Percentiles rank a stretch among this genome's conserved stretches.
These are phyloP conservation scores for Copromyces sp. DNA, from an alignment of 495 filamentous ascomycete genomes.

Conservation along the genomic window DNA sequence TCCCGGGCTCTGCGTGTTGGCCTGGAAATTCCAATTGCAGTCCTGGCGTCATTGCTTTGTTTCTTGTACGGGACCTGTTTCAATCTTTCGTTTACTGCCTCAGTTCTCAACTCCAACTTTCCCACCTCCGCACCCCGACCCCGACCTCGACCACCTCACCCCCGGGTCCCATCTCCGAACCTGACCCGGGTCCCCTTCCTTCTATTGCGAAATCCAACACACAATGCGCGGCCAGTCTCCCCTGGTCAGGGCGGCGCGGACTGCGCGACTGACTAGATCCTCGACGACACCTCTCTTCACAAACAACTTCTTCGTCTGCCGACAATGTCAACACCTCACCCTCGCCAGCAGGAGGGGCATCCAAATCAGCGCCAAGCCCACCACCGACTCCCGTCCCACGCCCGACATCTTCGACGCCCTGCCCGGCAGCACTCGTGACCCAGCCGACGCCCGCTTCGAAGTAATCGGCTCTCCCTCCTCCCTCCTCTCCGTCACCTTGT, in stretches of 20 bases:
- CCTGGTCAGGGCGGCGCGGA: constrained; percentile 13
- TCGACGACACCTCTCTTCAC: not conserved
- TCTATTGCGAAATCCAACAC: not conserved
- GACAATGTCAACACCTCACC: constrained; percentile 22
- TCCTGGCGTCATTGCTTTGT: not conserved
- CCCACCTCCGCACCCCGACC: not conserved
- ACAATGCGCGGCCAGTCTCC: constrained; percentile 23
- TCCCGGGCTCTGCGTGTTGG: not conserved
- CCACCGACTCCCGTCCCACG: constrained; percentile 36
- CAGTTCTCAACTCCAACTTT: not conserved
- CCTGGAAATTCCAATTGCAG: not conserved
- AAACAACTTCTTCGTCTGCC: constrained; percentile 24
- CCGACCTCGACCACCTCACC: not conserved
- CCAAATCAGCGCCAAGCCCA: constrained; percentile 43
- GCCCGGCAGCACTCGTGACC: constrained; percentile 21
- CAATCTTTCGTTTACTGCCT: not conserved
- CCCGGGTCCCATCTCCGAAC: not conserved
- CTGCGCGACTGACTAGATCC: constrained; percentile 1
- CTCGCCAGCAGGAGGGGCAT: constrained; percentile 12
- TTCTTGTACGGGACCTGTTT: not conserved
- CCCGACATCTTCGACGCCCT: constrained; percentile 37
- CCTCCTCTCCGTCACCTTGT: constrained; percentile 82
- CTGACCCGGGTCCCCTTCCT: not conserved
- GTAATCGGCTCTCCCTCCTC: constrained; percentile 84
- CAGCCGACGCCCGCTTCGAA: constrained; percentile 79